Base-by-base conservation (phyloP, 225 moss, liverwort and hornwort species). In the Lunularia cruciata region DNA sequence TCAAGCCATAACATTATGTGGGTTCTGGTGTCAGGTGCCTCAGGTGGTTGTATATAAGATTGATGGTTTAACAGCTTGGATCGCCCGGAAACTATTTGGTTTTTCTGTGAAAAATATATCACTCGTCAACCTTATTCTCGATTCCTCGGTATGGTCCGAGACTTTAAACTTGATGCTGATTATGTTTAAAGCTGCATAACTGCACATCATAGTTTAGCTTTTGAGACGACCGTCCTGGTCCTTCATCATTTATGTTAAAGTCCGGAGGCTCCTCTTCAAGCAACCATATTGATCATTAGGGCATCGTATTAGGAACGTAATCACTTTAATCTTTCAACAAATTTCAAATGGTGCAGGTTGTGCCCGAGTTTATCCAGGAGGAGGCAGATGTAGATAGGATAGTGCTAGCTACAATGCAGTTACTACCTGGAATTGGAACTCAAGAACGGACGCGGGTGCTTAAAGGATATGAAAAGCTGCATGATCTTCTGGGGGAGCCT, bases 1-100 rank as follows among this genome's bases (percentile, higher is more conserved):
- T n/a, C n/a, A n/a, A n/a, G n/a, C n/a, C n/a, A n/a, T n/a, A n/a
- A n/a, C n/a, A 33, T 0, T 33, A 16, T 19, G 36, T 36, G 14
- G 23, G 22, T 39, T n/a, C 19, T 32, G n/a, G 1, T 33, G 18
- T 59, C 80, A 89, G 90, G 87, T 90, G 51, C 88, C 93, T 42
- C 93, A 94, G 67, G 90, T 90, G 54, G 90, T 89, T 16, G 86
- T 94, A n/a, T 94, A 90, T 75, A 94, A 94, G 84, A 72, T 94
- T 68, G 89, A 89, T 78, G 73, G 69, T 66, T 76, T 71, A 58
- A 87, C 90, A 51, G 90, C 90, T 30, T 94, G 93, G 90, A 81
- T 89, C 36, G 90, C 89, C 47, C 70, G 78, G 57, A 83, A 79
- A 13, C 26, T 90, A 16, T 87, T 94, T 19, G 69, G 79, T 28